phyloP scores from a whole-genome alignment of 257 asterid species.

The Solanum appendiculatum region DNA sequence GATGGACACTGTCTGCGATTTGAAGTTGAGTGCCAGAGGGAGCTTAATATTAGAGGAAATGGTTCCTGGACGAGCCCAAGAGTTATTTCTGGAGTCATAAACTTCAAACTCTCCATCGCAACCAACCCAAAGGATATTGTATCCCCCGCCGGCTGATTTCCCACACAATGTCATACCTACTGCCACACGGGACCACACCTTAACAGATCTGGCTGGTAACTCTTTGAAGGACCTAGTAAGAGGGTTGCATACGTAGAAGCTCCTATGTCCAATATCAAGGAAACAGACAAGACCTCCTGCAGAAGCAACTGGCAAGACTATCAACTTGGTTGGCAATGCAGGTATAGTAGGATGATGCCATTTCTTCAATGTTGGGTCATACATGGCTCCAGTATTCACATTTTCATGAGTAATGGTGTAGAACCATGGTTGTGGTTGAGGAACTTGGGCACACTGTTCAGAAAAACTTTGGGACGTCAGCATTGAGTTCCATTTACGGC shows the following conservation, averaged over 20 bases:
- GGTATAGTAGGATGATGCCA: conserved; percentile 93
- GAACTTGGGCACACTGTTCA: conserved; percentile 51
- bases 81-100: conserved; percentile 47
- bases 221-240: conserved; percentile 73
- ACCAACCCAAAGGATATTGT: conserved; percentile 80
- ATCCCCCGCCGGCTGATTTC: conserved; percentile 35
- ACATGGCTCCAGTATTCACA: conserved; percentile 75
- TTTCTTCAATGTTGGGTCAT: conserved; percentile 55
- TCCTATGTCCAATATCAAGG: conserved; percentile 70
- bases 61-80: conserved; percentile 63
- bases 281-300: conserved; percentile 95
- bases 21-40: conserved; percentile 74
- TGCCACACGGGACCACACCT: conserved; percentile 86
- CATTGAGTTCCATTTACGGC: conserved; percentile 74
- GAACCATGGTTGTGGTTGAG: conserved; percentile 65
- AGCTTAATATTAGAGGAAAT: conserved; percentile 55
- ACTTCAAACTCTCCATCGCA: conserved; percentile 80
- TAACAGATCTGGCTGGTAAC: conserved; percentile 70
- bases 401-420: conserved; percentile 83
- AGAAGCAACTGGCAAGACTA: conserved; percentile 84
- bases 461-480: conserved; percentile 76
- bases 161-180: conserved; percentile 70
- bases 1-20: conserved; percentile 68
- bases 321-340: conserved; percentile 58
- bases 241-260: conserved; percentile 84